Conservation (phyloP, 176 grass and related monocot species). For the Chrysopogon serrulatus region DNA sequence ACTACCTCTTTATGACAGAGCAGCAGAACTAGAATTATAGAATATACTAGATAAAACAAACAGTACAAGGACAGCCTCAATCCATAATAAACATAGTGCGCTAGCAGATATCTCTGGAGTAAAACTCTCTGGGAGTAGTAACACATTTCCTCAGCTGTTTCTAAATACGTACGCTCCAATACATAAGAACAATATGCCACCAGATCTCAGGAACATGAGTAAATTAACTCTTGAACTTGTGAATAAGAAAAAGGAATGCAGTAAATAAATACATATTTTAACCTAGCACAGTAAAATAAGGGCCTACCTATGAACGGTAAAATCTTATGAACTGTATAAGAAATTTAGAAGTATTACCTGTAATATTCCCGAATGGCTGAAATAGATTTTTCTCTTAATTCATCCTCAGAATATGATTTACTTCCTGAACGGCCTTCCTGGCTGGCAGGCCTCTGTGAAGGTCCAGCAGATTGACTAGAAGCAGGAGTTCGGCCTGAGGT, state of each 20-base stretch:
- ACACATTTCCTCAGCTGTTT: not conserved
- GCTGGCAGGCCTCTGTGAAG: slow-evolving; percentile 49
- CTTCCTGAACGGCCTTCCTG: slow-evolving; percentile 38
- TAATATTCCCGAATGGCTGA: slow-evolving; percentile 82
- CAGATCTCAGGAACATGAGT: not conserved
- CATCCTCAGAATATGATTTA: slow-evolving; percentile 54
- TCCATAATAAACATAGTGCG: not conserved
- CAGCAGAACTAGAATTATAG: not conserved
- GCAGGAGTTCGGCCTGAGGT: slow-evolving; percentile 31
- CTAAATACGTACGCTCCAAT: not conserved
- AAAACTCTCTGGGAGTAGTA: not conserved
- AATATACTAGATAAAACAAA: not conserved
- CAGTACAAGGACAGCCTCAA: not conserved
- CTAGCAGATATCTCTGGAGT: not conserved
- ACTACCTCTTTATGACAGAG: not conserved
- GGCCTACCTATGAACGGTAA: not conserved
- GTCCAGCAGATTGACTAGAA: slow-evolving; percentile 39
- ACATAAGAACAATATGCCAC: not conserved
- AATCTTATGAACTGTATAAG: not conserved
- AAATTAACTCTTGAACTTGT: not conserved
- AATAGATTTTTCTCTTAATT: slow-evolving; percentile 75
- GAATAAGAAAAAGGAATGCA: not conserved
- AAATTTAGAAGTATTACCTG: slow-evolving; percentile 43
- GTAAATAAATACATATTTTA: not conserved
- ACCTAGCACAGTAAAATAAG: not conserved